Conservation (phyloP, 805 yeast genomes). For the Cyberlindnera petersonii region DNA sequence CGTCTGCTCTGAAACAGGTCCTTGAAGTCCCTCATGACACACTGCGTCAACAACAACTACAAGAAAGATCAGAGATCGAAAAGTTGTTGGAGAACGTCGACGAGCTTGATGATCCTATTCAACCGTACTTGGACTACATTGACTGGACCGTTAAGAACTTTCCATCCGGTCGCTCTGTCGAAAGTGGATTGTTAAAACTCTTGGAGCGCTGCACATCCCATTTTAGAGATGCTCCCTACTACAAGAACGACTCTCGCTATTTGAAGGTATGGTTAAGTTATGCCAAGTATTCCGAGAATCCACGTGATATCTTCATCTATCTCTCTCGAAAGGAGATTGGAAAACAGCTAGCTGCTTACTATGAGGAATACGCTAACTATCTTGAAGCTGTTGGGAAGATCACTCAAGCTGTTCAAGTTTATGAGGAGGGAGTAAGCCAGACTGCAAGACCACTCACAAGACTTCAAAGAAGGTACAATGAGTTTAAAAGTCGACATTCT, state of each 20-base stretch:
- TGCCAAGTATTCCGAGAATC: conserved; percentile 62
- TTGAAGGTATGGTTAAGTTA: conserved; percentile 79
- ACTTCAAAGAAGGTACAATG: conserved; percentile 38
- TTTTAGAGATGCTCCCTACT: conserved; percentile 60
- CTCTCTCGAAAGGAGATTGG: conserved; percentile 74
- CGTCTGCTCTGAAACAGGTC: conserved; percentile 45
- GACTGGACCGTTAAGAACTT: conserved; percentile 63
- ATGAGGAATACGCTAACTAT: conserved; percentile 71
- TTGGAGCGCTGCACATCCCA: conserved; percentile 69
- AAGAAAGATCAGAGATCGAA: conserved; percentile 48
- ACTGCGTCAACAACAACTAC: conserved; percentile 27
- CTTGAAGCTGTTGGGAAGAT: conserved; percentile 48
- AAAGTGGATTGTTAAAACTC: conserved; percentile 60
- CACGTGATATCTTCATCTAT: conserved; percentile 66
- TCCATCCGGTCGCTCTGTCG: conserved; percentile 58
- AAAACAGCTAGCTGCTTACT: conserved; percentile 56
- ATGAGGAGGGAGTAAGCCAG: conserved; percentile 50
- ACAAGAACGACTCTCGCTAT: conserved; percentile 80
- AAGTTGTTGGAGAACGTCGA: conserved; percentile 43
- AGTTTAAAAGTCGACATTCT: conserved; percentile 26
- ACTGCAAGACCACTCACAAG: conserved; percentile 64
- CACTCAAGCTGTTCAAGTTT: conserved; percentile 57
- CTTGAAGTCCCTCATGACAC: conserved; percentile 30
- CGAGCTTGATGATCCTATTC: conserved; percentile 80
- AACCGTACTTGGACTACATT: conserved; percentile 68